Percentiles rank a stretch among this genome's conserved stretches.
phyloP scores from a whole-genome alignment of 129 eudicot genomes.

The Lactuca sativa region DNA sequence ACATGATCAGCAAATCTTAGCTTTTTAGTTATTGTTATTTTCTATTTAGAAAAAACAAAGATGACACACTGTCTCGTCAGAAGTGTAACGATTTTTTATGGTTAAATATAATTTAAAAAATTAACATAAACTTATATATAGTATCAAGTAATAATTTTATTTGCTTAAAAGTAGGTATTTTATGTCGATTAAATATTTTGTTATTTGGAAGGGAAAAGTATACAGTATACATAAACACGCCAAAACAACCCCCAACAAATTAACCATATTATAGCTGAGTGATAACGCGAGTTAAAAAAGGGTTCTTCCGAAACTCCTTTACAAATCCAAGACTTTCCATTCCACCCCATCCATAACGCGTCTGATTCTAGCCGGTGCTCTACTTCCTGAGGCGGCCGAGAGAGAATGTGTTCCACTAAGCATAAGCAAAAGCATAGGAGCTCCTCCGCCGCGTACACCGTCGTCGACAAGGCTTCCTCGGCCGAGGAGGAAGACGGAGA shows the following conservation, averaged over 20 bases:
- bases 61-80: background rate
- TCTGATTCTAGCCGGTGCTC: background rate
- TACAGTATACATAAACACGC: background rate
- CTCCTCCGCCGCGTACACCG: conserved; percentile 10
- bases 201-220: too few species aligned
- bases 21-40: background rate
- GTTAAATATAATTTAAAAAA: too few species aligned
- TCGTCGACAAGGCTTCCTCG: background rate
- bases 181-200: too few species aligned
- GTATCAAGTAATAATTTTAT: too few species aligned
- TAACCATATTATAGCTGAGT: background rate
- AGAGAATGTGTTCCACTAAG: conserved; percentile 47
- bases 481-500: conserved; percentile 16
- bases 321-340: background rate
- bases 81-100: too few species aligned
- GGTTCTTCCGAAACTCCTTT: background rate
- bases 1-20: background rate
- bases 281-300: background rate
- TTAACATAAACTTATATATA: too few species aligned
- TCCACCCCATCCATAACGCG: background rate
- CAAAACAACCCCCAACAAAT: background rate
- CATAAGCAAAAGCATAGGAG: conserved; percentile 40
- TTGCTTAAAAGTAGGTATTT: too few species aligned
- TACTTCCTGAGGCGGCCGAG: background rate
- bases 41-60: background rate